Conservation (phyloP, 306 rosid species). For the Phaseolus lunatus region DNA sequence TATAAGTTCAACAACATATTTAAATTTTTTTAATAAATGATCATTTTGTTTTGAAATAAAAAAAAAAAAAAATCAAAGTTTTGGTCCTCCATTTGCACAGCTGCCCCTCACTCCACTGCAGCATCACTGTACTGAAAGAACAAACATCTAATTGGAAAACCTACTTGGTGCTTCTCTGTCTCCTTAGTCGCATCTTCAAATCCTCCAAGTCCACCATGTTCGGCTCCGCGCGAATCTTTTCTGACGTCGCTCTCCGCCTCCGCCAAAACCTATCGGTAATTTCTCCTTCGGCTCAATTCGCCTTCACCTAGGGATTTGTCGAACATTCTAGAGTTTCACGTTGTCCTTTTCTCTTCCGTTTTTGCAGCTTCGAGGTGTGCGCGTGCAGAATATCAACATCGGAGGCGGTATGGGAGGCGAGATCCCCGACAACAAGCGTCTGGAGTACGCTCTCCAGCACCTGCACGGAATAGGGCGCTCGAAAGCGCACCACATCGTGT, state of each 20-base stretch:
- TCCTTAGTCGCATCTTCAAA: not conserved
- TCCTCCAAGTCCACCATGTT: constrained; percentile 40
- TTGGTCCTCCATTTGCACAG: not conserved
- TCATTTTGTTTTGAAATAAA: too few species aligned
- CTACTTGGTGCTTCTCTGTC: not conserved
- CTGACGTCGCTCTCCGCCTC: constrained; percentile 51
- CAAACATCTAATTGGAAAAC: not conserved
- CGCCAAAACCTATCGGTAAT: constrained; percentile 59
- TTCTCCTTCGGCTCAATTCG: not conserved
- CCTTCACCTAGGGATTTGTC: not conserved
- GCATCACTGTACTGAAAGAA: too few species aligned
- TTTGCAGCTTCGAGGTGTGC: constrained; percentile 60
- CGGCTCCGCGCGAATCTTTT: constrained; percentile 38
- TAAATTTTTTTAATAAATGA: too few species aligned
- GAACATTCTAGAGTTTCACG: not conserved
- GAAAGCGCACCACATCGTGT: constrained; percentile 67
- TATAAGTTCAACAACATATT: too few species aligned
- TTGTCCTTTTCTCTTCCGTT: not conserved
- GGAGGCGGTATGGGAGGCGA: constrained; percentile 81
- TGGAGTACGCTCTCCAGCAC: constrained; percentile 67
- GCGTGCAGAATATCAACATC: constrained; percentile 55
- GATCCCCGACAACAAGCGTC: constrained; percentile 75
- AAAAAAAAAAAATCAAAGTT: too few species aligned
- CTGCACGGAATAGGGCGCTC: constrained; percentile 73
- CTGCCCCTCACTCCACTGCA: not conserved